Evolutionary conservation across 2,329 filamentous ascomycete species (phyloP), one percentile per base, ranked within the genome.

Genomic region (Ophiostoma tasmaniense): DNA sequence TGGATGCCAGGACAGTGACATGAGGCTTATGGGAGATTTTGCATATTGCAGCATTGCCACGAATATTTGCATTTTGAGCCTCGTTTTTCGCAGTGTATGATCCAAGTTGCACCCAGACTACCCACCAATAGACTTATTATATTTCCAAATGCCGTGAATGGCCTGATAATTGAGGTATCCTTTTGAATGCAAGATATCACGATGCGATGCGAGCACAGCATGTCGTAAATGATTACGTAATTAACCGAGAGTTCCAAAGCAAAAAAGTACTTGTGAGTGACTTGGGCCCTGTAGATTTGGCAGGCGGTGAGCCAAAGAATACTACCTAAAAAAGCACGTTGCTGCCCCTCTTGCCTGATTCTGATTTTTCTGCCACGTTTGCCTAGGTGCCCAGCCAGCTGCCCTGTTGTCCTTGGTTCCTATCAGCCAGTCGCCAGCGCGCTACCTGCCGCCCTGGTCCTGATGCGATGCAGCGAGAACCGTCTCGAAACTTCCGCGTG

Each of bases 401-500:
- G 37, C 37, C 37, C 37, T 39, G 37, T 13, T 13, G 37, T 37
- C 20, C 7, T 25, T 33, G 33, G 30, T 22, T 14, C 50, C 50
- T 25, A 22, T 22, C n/a, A 55, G n/a, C 50, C 50, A 55, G 50
- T 55, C 50, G 50, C 22, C 50, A 55, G 22, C n/a, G 10, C 50
- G 22, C 50, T 13, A 11, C 50, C 25, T 61, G 55, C 55, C 22
- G 55, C n/a, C 55, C 25, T 28, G 25, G 14, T 25, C n/a, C 17
- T n/a, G 17, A 28, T 30, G 33, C 20, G 17, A 28, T 30, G 33
- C 20, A 20, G 33, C 62, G 17, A 64, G 62, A 13, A 25, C n/a
- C 13, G 64, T 70, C 70, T 70, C 66, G 70, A 71, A 71, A 42
- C 69, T 71, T 71, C 70, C 69, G 4, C 25, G 42, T 17, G 67